Conservation (phyloP, 2,329 filamentous ascomycete genomes). For the Pseudogymnoascus sp. region DNA sequence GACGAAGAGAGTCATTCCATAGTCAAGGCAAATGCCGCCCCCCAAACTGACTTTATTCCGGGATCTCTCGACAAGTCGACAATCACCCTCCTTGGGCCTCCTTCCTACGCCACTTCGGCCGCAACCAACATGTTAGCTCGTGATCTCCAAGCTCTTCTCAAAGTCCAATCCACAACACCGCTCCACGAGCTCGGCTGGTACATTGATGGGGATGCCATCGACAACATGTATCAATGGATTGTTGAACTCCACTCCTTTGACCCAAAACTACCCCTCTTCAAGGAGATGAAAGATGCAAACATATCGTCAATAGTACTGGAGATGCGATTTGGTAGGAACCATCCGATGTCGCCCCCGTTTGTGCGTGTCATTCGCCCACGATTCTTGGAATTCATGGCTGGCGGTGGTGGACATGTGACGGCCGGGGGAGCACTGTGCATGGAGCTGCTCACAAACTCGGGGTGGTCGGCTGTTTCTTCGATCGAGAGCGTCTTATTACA, state of each 20-base stretch:
- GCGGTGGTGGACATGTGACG: conserved; percentile 83
- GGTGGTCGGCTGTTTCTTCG: conserved; percentile 66
- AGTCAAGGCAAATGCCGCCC: conserved; percentile 9
- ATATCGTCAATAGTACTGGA: conserved; percentile 69
- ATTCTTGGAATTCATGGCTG: conserved; percentile 62
- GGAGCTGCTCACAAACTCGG: conserved; percentile 74
- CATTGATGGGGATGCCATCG: conserved; percentile 57
- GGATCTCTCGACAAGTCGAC: conserved; percentile 54
- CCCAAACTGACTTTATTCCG: conserved; percentile 55
- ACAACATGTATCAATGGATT: conserved; percentile 84
- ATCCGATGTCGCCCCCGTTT: conserved; percentile 74
- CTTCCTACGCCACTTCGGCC: conserved; percentile 53
- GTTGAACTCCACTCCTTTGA: conserved; percentile 84
- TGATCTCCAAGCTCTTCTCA: conserved; percentile 57
- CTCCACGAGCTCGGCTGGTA: conserved; percentile 74
- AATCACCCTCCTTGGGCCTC: conserved; percentile 58
- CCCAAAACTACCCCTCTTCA: conserved; percentile 55
- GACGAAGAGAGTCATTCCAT: background rate
- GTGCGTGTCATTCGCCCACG: conserved; percentile 74
- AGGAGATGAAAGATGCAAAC: conserved; percentile 60
- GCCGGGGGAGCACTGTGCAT: conserved; percentile 76
- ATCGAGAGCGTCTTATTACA: conserved; percentile 77
- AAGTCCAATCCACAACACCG: conserved; percentile 53
- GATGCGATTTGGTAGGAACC: conserved; percentile 69
- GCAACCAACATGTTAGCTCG: conserved; percentile 57